Evolutionary conservation across 257 asterid species (phyloP).

Genomic region (Nicotiana tabacum): DNA sequence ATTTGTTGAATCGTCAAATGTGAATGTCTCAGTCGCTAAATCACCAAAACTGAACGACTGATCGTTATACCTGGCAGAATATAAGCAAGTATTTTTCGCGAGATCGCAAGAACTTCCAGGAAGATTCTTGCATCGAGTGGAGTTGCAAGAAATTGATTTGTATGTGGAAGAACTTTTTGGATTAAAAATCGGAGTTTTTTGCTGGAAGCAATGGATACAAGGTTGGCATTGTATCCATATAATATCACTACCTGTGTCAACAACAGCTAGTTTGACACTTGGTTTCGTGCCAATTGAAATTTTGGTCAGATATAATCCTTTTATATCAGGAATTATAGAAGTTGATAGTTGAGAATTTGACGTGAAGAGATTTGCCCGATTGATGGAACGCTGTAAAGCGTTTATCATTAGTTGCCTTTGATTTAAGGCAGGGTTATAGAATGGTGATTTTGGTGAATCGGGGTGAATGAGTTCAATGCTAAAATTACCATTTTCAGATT

Average conservation of each 20-base stretch:
- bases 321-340: background rate
- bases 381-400: slow-evolving; percentile 4
- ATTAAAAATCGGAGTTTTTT: slow-evolving; percentile 26
- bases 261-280: background rate
- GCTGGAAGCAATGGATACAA: background rate
- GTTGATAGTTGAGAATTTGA: background rate
- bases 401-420: background rate
- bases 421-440: background rate
- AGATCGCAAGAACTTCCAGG: background rate
- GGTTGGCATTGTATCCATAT: slow-evolving; percentile 17
- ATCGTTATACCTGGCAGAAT: slow-evolving; percentile 30
- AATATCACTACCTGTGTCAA: slow-evolving; percentile 17
- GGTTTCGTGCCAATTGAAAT: slow-evolving; percentile 4
- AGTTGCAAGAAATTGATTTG: slow-evolving; percentile 27
- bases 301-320: slow-evolving; percentile 9
- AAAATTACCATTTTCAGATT: slow-evolving; percentile 3
- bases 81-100: slow-evolving; percentile 18
- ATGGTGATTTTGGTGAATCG: slow-evolving; percentile 12
- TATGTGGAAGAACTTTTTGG: slow-evolving; percentile 43
- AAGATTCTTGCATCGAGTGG: slow-evolving; percentile 28
- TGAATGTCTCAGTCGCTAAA: slow-evolving; percentile 45
- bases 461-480: slow-evolving; percentile 14
- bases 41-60: slow-evolving; percentile 33
- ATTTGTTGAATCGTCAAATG: slow-evolving; percentile 25
- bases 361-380: background rate